Percentiles rank a stretch among this genome's conserved stretches.
Evolutionary conservation across 1,284 basidiomycete genomes (phyloP).

Genomic region (Albatrellus sp.): DNA sequence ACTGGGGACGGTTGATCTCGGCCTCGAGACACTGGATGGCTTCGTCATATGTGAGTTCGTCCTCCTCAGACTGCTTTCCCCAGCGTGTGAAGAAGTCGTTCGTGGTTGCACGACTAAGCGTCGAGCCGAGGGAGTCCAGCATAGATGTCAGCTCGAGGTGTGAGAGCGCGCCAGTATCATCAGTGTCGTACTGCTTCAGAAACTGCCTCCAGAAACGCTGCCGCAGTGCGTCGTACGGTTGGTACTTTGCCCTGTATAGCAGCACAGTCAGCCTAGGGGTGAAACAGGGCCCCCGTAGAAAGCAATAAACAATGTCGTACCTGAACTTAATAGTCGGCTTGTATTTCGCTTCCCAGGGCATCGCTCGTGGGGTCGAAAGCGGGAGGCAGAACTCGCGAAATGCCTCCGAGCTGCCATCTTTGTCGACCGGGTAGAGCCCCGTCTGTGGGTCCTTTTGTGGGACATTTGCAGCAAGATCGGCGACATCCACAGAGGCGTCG

Average conservation of each 20-base stretch:
- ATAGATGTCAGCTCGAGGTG: conserved; percentile 88
- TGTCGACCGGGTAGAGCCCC: conserved; percentile 55
- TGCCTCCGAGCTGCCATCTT: conserved; percentile 33
- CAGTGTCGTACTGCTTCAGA: conserved; percentile 83
- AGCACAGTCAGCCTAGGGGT: not conserved
- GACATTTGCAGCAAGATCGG: conserved; percentile 59
- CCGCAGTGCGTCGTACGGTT: conserved; percentile 85
- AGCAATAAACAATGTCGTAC: conserved; percentile 25
- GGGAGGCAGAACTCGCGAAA: conserved; percentile 61
- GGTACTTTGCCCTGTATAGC: conserved; percentile 70
- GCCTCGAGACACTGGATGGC: conserved; percentile 70
- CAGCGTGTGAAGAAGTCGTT: conserved; percentile 69
- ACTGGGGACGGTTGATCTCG: conserved; percentile 60
- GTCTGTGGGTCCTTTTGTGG: conserved; percentile 63
- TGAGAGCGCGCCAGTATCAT: conserved; percentile 72
- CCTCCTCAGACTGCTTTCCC: conserved; percentile 54
- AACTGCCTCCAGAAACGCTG: conserved; percentile 91
- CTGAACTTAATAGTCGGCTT: conserved; percentile 48
- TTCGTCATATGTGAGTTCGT: conserved; percentile 73
- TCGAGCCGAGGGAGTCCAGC: conserved; percentile 94
- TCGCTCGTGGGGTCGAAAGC: conserved; percentile 40
- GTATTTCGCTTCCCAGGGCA: conserved; percentile 53
- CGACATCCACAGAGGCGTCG: conserved; percentile 58
- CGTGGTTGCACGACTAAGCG: conserved; percentile 72
- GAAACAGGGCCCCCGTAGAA: conserved; percentile 10